Base-by-base conservation (phyloP, 108 stramenopile species). In the Epipyxis sp. region DNA sequence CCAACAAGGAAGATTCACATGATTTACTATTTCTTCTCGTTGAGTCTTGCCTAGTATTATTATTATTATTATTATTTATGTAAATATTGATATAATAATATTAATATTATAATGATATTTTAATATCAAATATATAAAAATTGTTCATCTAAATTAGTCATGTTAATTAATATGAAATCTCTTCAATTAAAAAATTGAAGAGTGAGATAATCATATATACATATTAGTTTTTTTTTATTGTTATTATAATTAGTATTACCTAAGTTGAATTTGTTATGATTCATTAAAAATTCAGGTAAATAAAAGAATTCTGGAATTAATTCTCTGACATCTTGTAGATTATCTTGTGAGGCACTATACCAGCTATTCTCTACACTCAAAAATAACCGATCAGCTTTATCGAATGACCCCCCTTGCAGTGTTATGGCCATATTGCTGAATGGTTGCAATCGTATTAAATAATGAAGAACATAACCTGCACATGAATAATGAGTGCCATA, bases 261-360 rank as follows among this genome's bases (percentile, higher is more conserved):
- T 1, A 84, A 50, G 41, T 81, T 79, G 45, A 82, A 84, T 35
- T 78, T 39, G 59, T 86, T 86, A 6, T 59, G 40, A 46, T 86
- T 86, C n/a, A 76, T 61, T 42, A 86, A 42, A 45, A 86, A 59
- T 10, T 74, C 13, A 32, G 97, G 96, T 29, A 94, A 88, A 86
- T 92, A 96, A 78, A 89, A 99, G 86, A 97, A 97, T 76, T 99
- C 97, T 0, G 97, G 98, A 46, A 94, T 93, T n/a, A 99, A 89
- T 82, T 99, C 98, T 45, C 95, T 90, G 27, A 98, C 95, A 86
- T 98, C 96, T 1, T 74, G 71, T 42, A 74, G 25, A 32, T 74
- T 74, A 13, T 74, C 71, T 6, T 37, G 34, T 3, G 71, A 6
- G 6, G 71, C 71, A 27, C n/a, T 30, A 39, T 29, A 10, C 13